Percentiles rank a stretch among this genome's conserved stretches.
Conservation (phyloP, 2,329 filamentous ascomycete species). For the Thelonectria olida region DNA sequence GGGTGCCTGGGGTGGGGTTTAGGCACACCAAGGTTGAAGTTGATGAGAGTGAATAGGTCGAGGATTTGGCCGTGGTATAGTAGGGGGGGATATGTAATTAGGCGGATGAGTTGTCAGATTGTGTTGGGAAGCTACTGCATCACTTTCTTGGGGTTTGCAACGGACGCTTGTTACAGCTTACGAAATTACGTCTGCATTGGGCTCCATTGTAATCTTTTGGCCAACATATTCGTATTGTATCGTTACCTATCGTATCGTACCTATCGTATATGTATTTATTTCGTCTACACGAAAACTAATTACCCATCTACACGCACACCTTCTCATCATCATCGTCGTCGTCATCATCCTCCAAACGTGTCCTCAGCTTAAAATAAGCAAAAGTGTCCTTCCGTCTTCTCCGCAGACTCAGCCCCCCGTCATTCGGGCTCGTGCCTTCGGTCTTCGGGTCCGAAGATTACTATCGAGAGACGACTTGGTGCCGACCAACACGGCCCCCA, state of each 20-base stretch:
- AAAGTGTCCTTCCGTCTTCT: not conserved
- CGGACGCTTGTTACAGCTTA: too few relatives aligned
- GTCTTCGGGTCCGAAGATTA: not conserved
- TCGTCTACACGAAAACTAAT: too few relatives aligned
- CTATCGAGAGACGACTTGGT: too few relatives aligned
- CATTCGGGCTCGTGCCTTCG: not conserved
- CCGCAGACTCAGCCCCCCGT: not conserved
- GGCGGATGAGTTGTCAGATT: not conserved
- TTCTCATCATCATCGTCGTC: not conserved
- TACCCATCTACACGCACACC: not conserved
- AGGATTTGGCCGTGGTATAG: not conserved
- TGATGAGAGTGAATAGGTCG: constrained; percentile 12
- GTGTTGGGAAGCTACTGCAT: too few relatives aligned
- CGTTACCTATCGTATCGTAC: too few relatives aligned
- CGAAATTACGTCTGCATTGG: too few relatives aligned
- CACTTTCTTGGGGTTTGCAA: too few relatives aligned
- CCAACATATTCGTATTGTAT: too few relatives aligned
- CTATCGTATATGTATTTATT: too few relatives aligned
- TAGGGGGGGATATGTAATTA: not conserved
- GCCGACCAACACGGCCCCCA: constrained; percentile 2
- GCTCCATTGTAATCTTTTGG: too few relatives aligned
- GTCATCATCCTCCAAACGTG: not conserved
- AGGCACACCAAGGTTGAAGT: constrained; percentile 34
- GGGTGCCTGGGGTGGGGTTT: constrained; percentile 56
- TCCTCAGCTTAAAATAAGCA: not conserved